These are phyloP conservation scores for Saksenaea oblongispora DNA, from an alignment of 371 early-diverging fungal species.

Conservation along the genomic window DNA sequence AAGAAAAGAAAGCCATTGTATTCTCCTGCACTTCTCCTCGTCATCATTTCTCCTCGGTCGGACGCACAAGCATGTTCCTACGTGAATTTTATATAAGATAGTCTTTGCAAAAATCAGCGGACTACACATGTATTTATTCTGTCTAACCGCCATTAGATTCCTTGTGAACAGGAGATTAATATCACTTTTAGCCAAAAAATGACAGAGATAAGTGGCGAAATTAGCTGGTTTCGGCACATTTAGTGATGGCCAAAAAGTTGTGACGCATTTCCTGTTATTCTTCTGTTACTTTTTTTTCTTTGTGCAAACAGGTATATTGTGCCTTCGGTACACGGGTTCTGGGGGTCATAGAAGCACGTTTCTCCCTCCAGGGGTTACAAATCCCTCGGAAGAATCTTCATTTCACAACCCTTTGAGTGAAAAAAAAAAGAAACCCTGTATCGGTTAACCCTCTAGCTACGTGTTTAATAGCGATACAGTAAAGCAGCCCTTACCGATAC, in stretches of 20 bases:
- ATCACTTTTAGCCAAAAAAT: not conserved
- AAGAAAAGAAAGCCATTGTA: not conserved
- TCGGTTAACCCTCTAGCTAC: not conserved
- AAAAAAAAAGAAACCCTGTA: not conserved
- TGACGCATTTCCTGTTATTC: too few relatives aligned
- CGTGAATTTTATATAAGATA: too few relatives aligned
- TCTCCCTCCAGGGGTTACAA: not conserved
- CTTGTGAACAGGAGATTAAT: not conserved
- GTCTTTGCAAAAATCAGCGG: too few relatives aligned
- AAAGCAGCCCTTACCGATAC: not conserved
- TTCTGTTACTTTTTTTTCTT: not conserved
- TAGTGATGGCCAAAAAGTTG: not conserved
- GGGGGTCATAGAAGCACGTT: not conserved
- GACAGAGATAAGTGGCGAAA: not conserved
- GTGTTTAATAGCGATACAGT: conserved; percentile 1
- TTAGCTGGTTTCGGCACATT: not conserved
- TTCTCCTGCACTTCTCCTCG: not conserved
- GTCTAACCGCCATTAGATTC: not conserved
- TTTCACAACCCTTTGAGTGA: not conserved
- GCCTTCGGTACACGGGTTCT: not conserved
- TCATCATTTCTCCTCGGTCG: not conserved
- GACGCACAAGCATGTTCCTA: not conserved
- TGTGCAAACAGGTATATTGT: not conserved
- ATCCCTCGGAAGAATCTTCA: not conserved
- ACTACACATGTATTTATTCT: not conserved